Evolutionary conservation across 192 early-diverging fungal species (phyloP), one percentile per base, ranked within the genome.

Genomic region (Coemansia sp.): DNA sequence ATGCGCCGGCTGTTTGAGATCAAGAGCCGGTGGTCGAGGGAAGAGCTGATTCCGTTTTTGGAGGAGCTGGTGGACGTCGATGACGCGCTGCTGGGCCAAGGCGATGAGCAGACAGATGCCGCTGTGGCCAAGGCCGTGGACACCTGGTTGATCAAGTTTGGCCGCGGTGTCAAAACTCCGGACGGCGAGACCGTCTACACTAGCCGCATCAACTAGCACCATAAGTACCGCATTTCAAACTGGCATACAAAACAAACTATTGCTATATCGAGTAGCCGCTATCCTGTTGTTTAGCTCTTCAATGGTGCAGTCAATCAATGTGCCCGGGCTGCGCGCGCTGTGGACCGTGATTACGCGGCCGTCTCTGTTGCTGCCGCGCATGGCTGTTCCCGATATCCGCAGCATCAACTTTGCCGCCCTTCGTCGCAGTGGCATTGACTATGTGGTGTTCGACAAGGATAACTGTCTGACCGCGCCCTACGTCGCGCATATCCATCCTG

Each of bases 371-470:
- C 44, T 93, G 17, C 94, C 94, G 8, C 83, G 90, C 47, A 48
- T 89, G n/a, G 65, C 83, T 9, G 89, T 93, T 14, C 12, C 55
- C 79, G 87, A 93, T 53, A 83, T 92, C 40, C 81, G 86, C 5
- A 47, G 67, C 7, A 82, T 93, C 17, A 81, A 88, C 27, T 92
- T 85, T 67, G 56, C 43, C 4, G 48, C 57, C 17, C 67, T 95
- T 15, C 47, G 60, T 11, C 41, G 58, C 1, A 11, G 28, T 21
- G 90, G 89, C 2, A 83, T 94, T 52, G 55, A 64, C 21, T 87
- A 83, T 25, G 62, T 95, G n/a, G 90, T 81, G 4, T 98, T 95
- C 68, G 95, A 98, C 69, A 98, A 98, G 74, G 95, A 98, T 67
- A 98, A 98, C 80, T 94, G 92, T 22, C 63, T 98, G 8, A 93